These are phyloP conservation scores for Vitis amurensis DNA, from an alignment of 164 flowering plant genomes.

Conservation along the genomic window DNA sequence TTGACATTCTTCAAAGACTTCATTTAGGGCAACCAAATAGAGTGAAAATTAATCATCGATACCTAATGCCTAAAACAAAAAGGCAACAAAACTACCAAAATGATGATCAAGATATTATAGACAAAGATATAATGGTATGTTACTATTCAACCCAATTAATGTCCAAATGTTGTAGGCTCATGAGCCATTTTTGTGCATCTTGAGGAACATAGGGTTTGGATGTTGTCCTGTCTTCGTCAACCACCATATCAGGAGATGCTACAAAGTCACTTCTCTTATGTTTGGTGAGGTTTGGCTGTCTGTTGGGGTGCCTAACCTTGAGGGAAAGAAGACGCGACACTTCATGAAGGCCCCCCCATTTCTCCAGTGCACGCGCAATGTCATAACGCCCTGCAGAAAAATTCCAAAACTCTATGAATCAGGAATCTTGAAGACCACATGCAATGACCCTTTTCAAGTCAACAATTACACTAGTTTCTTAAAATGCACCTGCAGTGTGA, in stretches of 20 bases:
- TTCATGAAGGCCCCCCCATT: constrained; percentile 98
- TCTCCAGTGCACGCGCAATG: constrained; percentile 93
- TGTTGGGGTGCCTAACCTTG: constrained; percentile 69
- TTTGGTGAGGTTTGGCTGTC: constrained; percentile 39
- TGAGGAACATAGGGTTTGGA: constrained; percentile 53
- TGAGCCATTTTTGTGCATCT: constrained; percentile 77
- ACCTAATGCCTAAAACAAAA: no score
- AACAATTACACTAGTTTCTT: no score
- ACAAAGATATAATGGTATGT: neutral
- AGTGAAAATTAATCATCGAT: no score
- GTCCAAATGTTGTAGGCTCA: constrained; percentile 60
- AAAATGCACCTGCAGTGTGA: no score
- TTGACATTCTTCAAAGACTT: no score
- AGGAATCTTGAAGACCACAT: no score
- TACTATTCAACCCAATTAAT: constrained; percentile 68
- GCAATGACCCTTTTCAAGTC: no score
- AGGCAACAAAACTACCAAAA: no score
- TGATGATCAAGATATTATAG: no score
- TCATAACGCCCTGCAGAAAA: constrained; percentile 73
- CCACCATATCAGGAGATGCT: constrained; percentile 14
- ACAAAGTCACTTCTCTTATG: constrained; percentile 44
- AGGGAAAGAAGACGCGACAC: constrained; percentile 82
- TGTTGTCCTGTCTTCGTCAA: constrained; percentile 31
- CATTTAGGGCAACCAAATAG: no score
- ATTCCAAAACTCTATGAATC: neutral